Evolutionary conservation across 768 basidiomycete genomes (phyloP), one percentile per base, ranked within the genome.

Genomic region (Ramaria sp.): DNA sequence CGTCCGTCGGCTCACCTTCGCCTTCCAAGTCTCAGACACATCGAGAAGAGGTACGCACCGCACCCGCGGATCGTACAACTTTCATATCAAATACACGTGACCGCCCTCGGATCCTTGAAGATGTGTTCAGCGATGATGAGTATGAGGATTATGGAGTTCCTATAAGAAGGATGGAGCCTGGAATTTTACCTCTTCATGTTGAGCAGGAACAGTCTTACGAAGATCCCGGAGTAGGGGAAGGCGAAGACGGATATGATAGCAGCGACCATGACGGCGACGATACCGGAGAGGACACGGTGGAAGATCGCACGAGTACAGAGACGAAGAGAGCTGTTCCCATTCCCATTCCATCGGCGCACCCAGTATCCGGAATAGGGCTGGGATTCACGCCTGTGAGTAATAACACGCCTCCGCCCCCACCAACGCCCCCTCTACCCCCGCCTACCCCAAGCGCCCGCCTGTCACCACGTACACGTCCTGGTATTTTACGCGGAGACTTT

Each of bases 401-500:
- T 6, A 60, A 58, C 28, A 32, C 55, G 28, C 37, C 55, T 52
- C 57, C 13, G 61, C 63, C 5, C 51, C 56, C 15, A 50, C 58
- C 15, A 62, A 51, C n/a, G 57, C 62, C 25, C 51, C 51, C 44
- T 62, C 36, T 13, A 60, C 52, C 36, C 63, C 62, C 39, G n/a
- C n/a, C n/a, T 13, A n/a, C 55, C 49, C 61, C 48, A 42, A 59
- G 57, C 30, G 18, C 39, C n/a, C 59, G n/a, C n/a, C 58, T 55
- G 59, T 57, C 20, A 45, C 28, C 18, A 22, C 41, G n/a, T 48
- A 15, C 12, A 38, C 25, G 5, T 48, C 25, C 16, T 28, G 28
- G 27, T 56, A 27, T 34, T 52, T 39, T 10, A 59, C 62, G 60
- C 62, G 63, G 28, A 52, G 50, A 12, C 62, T 61, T 37, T 61